Conservation (phyloP, 768 basidiomycete species). For the Coprinellus micaceus region DNA sequence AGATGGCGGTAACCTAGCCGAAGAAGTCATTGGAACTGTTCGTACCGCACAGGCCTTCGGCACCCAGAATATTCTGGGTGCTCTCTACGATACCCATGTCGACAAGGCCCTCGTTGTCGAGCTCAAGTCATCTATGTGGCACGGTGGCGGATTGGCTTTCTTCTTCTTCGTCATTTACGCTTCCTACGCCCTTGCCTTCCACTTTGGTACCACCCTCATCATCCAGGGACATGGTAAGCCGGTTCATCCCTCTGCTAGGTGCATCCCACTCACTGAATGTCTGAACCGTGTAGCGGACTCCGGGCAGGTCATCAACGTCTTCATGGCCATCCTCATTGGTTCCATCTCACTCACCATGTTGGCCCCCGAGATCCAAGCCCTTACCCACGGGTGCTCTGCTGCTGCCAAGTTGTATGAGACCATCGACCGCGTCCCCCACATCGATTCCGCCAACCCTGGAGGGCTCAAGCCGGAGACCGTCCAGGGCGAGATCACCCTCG, state of each 20-base stretch:
- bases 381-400: constrained; percentile 67
- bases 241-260: not conserved
- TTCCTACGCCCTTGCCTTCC: constrained; percentile 33
- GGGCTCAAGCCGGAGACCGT: constrained; percentile 62
- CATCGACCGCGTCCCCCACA: constrained; percentile 73
- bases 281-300: constrained; percentile 41
- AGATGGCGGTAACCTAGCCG: constrained; percentile 68
- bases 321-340: constrained; percentile 73
- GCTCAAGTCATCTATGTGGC: constrained; percentile 44
- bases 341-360: constrained; percentile 75
- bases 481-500: constrained; percentile 59
- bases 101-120: constrained; percentile 42
- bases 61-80: constrained; percentile 52
- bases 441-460: constrained; percentile 60
- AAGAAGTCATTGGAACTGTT: constrained; percentile 80
- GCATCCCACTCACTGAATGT: not conserved
- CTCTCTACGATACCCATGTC: constrained; percentile 57
- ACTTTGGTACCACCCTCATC: constrained; percentile 72
- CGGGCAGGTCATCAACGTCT: constrained; percentile 71
- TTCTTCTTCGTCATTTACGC: constrained; percentile 76
- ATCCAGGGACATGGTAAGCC: constrained; percentile 42
- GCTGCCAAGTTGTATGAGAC: constrained; percentile 77
- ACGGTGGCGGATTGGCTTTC: constrained; percentile 51
- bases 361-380: constrained; percentile 70
- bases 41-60: constrained; percentile 84